Evolutionary conservation across 1,139 yeast genomes (phyloP).

Genomic region (Geotrichum bryndzae): DNA sequence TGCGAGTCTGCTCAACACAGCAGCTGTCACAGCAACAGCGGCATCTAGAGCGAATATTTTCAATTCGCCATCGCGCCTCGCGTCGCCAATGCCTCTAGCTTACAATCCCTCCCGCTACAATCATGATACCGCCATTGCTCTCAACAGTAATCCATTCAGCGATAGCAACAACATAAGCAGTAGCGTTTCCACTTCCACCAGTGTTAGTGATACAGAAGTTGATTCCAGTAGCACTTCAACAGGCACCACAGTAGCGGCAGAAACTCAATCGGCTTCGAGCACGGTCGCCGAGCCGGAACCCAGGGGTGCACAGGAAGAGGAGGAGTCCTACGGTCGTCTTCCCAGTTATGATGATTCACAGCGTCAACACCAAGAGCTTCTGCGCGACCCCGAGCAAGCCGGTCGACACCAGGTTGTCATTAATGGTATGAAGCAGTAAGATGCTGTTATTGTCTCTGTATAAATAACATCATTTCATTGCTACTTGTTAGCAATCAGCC

Average conservation of each 20-base stretch:
- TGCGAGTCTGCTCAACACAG: conserved; percentile 12
- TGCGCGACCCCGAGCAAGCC: conserved; percentile 14
- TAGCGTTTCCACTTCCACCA: background rate
- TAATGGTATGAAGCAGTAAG: conserved; percentile 12
- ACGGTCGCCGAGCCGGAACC: background rate
- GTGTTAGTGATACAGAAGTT: too few relatives aligned
- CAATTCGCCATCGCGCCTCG: background rate
- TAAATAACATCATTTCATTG: background rate
- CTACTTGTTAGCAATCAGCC: background rate
- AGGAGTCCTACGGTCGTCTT: background rate
- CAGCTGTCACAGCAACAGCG: conserved; percentile 15
- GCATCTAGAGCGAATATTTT: conserved; percentile 9
- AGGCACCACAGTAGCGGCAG: background rate
- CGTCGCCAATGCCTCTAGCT: too few relatives aligned
- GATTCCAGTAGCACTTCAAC: background rate
- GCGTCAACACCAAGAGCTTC: conserved; percentile 17
- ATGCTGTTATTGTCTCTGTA: background rate
- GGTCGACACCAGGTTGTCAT: conserved; percentile 10
- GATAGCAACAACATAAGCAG: background rate
- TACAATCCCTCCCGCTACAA: too few relatives aligned
- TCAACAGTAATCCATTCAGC: background rate
- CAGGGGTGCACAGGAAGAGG: background rate
- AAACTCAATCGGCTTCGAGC: too few relatives aligned
- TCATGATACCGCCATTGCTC: too few relatives aligned
- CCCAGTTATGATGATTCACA: conserved; percentile 20